Base-by-base conservation (phyloP, 2,329 filamentous ascomycete genomes). In the Neofusicoccum cordaticola region DNA sequence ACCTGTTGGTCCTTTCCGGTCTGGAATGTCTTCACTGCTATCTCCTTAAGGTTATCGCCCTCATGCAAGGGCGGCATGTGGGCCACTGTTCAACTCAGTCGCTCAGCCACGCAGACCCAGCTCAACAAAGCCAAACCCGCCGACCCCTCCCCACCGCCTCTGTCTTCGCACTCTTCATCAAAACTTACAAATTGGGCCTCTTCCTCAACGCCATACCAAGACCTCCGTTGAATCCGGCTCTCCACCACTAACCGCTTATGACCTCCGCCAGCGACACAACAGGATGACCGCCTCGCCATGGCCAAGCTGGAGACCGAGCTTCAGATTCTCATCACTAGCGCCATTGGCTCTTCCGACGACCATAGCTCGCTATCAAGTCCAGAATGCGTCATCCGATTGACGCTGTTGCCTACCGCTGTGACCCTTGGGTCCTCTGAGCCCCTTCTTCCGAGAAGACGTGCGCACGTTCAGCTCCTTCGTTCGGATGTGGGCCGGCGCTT, bases 91-190 rank as follows among this genome's bases (percentile, higher is more conserved):
- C 47, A 51, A 15, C 22, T 22, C 22, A 22, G 0, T 22, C 22
- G 22, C 22, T 3, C 22, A 3, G 22, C 22, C 22, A 22, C 4
- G 5, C 27, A 19, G 4, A 2, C 31, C n/a, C 27, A 15, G 15
- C 56, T 60, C 56, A 60, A 60, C 56, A 60, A 60, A 60, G 22
- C 41, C 17, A 47, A 42, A 22, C 52, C 17, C 31, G 5, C 31
- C 17, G 6, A 31, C 31, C 4, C 50, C 4, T 19, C 50, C n/a
- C 35, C 35, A 19, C 34, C 51, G 6, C n/a, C 17, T 22, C 22
- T 22, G 22, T 22, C 22, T 22, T 22, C 51, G 13, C 41, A 1
- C 31, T 34, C 53, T 12, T 51, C 47, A 44, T 42, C 52, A 37
- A 31, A 41, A 2, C 37, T 27, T 56, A 60, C 56, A 60, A 60